phyloP scores from a whole-genome alignment of 805 yeast genomes.

The Barnettozyma salicaria region DNA sequence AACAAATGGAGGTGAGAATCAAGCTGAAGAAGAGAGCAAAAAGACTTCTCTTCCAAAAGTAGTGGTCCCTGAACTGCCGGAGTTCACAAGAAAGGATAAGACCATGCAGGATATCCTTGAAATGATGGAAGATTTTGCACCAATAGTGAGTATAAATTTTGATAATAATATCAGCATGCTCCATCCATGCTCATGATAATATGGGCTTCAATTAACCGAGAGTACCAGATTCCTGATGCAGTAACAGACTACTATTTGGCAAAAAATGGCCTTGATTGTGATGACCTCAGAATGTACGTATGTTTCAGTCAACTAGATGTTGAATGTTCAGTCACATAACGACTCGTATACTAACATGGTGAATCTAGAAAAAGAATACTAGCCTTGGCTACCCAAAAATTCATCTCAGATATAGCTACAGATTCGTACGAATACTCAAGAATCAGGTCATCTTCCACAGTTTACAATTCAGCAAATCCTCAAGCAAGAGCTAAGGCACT shows the following conservation, averaged over 20 bases:
- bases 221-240: slow-evolving; percentile 71
- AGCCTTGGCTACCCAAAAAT: slow-evolving; percentile 95
- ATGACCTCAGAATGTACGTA: slow-evolving; percentile 55
- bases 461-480: slow-evolving; percentile 80
- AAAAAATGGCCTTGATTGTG: slow-evolving; percentile 77
- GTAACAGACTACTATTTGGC: slow-evolving; percentile 89
- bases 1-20: slow-evolving; percentile 7
- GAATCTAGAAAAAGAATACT: slow-evolving; percentile 44
- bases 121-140: slow-evolving; percentile 90
- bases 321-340: not conserved
- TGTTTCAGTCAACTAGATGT: not conserved
- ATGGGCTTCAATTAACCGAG: not conserved
- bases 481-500: slow-evolving; percentile 79
- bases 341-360: slow-evolving; percentile 15
- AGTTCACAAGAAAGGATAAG: slow-evolving; percentile 70
- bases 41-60: slow-evolving; percentile 11
- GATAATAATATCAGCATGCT: not conserved
- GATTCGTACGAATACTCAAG: slow-evolving; percentile 96
- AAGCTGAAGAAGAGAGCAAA: slow-evolving; percentile 17
- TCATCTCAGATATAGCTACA: slow-evolving; percentile 87
- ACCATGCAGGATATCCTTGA: slow-evolving; percentile 78
- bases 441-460: slow-evolving; percentile 82
- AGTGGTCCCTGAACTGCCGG: slow-evolving; percentile 45
- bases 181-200: not conserved
- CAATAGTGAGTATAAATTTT: slow-evolving; percentile 38